These are phyloP conservation scores for Plasmodium falciparum DNA, from an alignment of 169 alveolate species.

Conservation along the genomic window DNA sequence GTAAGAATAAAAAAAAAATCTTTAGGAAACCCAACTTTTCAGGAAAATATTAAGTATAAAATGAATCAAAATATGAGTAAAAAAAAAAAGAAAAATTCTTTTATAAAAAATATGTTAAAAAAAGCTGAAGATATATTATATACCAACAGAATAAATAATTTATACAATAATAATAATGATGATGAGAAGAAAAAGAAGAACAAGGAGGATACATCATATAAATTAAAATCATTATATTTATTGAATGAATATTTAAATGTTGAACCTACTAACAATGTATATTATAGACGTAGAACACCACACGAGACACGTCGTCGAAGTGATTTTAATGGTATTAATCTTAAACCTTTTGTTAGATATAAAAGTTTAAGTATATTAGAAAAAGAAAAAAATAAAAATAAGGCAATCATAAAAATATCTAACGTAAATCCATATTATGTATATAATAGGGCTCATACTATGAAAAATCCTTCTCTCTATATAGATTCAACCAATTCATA, in stretches of 20 bases:
- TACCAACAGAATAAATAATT: no score
- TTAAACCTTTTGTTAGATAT: slow-evolving; percentile 60
- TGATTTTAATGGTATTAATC: slow-evolving; percentile 61
- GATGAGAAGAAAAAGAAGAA: slow-evolving; percentile 8
- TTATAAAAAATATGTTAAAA: slow-evolving; percentile 18
- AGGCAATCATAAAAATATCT: slow-evolving; percentile 67
- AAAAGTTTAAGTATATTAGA: slow-evolving; percentile 16
- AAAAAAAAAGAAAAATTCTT: slow-evolving; percentile 16
- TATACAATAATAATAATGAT: slow-evolving; percentile 3
- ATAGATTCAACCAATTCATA: slow-evolving; percentile 14
- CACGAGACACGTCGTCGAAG: slow-evolving; percentile 40
- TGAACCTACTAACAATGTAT: slow-evolving; percentile 58
- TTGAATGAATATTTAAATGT: slow-evolving; percentile 61
- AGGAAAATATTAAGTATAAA: neutral
- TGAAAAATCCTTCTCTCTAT: neutral
- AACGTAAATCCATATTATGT: slow-evolving; percentile 30
- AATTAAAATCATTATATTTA: slow-evolving; percentile 5
- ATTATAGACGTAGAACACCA: slow-evolving; percentile 74
- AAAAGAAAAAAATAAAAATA: slow-evolving; percentile 4
- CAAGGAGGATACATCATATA: neutral
- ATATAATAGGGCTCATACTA: neutral
- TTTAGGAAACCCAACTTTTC: no score
- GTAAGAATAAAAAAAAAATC: slow-evolving; percentile 26
- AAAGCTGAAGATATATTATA: slow-evolving; percentile 33
- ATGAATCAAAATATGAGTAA: neutral